Conservation (phyloP, 2,329 filamentous ascomycete genomes). For the Stagonosporopsis rhizophila region DNA sequence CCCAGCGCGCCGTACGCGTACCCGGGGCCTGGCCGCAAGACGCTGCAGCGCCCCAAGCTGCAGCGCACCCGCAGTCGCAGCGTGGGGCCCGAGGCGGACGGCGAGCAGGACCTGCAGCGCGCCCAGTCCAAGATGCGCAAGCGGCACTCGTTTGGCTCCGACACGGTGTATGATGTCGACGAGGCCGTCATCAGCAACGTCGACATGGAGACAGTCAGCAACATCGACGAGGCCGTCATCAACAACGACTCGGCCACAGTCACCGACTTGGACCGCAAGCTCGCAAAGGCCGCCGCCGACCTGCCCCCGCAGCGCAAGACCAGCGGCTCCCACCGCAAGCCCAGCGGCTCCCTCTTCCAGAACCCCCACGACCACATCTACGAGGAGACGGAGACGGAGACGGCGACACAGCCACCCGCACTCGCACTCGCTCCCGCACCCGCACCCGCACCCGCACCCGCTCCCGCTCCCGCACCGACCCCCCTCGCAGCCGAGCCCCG, state of each 20-base stretch:
- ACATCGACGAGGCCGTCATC: slow-evolving; percentile 33
- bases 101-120: slow-evolving; percentile 42
- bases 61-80: slow-evolving; percentile 69
- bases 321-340: slow-evolving; percentile 45
- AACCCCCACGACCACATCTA: slow-evolving; percentile 82
- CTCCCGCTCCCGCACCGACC: slow-evolving; percentile 34
- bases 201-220: too few species aligned
- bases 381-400: slow-evolving; percentile 83
- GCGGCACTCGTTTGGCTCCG: slow-evolving; percentile 48
- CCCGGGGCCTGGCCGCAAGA: slow-evolving; percentile 51
- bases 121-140: slow-evolving; percentile 44
- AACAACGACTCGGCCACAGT: slow-evolving; percentile 25
- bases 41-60: slow-evolving; percentile 68
- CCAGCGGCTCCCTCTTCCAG: slow-evolving; percentile 60
- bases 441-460: too few species aligned
- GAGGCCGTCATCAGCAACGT: too few species aligned
- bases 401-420: too few species aligned
- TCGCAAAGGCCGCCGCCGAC: slow-evolving; percentile 40
- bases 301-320: slow-evolving; percentile 58
- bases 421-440: too few species aligned
- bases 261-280: slow-evolving; percentile 24
- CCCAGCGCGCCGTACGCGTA: slow-evolving; percentile 61
- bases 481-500: slow-evolving; percentile 41
- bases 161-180: too few species aligned
- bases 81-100: slow-evolving; percentile 39